Percentiles rank a stretch among this genome's conserved stretches.
These are phyloP conservation scores for Fusarium acutatum DNA, from an alignment of 2,329 filamentous ascomycete genomes.

Conservation along the genomic window DNA sequence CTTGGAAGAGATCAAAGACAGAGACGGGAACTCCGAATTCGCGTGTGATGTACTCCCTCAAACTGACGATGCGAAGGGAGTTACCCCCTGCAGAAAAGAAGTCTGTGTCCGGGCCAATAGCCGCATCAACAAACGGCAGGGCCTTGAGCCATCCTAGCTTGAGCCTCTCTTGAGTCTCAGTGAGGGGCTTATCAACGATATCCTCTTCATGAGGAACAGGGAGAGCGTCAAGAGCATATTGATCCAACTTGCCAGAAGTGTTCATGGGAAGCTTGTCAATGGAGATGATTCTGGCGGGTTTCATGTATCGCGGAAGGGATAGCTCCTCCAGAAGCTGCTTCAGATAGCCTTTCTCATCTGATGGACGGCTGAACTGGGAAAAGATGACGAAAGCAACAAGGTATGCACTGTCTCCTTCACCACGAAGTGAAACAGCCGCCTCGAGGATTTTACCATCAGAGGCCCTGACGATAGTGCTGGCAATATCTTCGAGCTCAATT, in stretches of 20 bases:
- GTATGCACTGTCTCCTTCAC: neutral
- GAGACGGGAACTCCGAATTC: neutral
- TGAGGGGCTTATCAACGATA: neutral
- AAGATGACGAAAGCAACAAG: neutral
- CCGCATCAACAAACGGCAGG: neutral
- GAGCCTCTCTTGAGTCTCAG: neutral
- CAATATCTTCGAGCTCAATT: slow-evolving; percentile 1
- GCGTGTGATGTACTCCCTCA: neutral
- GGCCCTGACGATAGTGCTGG: neutral
- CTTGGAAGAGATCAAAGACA: neutral
- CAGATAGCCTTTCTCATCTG: neutral
- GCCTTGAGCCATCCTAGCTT: neutral
- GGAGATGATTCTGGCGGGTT: neutral
- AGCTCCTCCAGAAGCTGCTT: neutral
- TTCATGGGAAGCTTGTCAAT: neutral
- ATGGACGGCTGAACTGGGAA: neutral
- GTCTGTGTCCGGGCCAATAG: neutral
- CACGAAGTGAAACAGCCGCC: neutral
- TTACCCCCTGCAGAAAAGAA: neutral
- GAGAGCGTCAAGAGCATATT: neutral
- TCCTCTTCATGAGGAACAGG: neutral
- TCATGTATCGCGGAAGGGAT: neutral
- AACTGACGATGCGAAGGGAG: neutral
- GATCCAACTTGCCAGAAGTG: neutral
- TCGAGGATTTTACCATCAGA: neutral